Evolutionary conservation across 257 asterid species (phyloP).

Genomic region (Osmanthus fragrans): DNA sequence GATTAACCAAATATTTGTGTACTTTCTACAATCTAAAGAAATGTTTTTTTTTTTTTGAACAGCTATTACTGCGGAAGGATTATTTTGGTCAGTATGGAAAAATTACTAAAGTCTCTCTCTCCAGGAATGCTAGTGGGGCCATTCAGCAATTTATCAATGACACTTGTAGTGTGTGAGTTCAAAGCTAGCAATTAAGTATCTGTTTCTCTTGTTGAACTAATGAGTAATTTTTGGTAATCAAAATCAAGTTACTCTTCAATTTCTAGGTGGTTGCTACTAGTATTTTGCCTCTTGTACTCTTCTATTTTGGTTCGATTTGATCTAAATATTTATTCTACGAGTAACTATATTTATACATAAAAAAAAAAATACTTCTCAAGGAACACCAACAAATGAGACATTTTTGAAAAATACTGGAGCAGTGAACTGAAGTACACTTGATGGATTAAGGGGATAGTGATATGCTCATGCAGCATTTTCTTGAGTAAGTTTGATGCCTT

Average conservation of each 20-base stretch:
- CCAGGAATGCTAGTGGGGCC: slow-evolving; percentile 93
- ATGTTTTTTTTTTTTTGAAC: slow-evolving; percentile 30
- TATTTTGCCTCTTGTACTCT: slow-evolving; percentile 18
- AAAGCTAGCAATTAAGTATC: slow-evolving; percentile 17
- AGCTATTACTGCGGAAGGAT: slow-evolving; percentile 78
- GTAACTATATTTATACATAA: slow-evolving; percentile 4
- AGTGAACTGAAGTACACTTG: neutral
- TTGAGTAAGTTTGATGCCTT: neutral
- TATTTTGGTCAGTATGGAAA: slow-evolving; percentile 96
- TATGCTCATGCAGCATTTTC: neutral
- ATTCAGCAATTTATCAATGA: slow-evolving; percentile 83
- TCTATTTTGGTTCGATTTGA: slow-evolving; percentile 15
- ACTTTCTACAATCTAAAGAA: slow-evolving; percentile 22
- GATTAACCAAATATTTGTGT: neutral
- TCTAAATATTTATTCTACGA: neutral
- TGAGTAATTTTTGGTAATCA: neutral
- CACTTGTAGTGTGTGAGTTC: slow-evolving; percentile 91
- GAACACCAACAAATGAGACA: neutral
- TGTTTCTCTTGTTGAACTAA: slow-evolving; percentile 5
- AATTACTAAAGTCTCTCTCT: slow-evolving; percentile 81
- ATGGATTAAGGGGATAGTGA: neutral
- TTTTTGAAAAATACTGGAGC: neutral
- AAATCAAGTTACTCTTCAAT: neutral
- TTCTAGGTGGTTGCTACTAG: slow-evolving; percentile 13
- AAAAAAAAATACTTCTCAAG: slow-evolving; percentile 4